Conservation (phyloP, 1,139 yeast genomes). For the Candida smagusa region DNA sequence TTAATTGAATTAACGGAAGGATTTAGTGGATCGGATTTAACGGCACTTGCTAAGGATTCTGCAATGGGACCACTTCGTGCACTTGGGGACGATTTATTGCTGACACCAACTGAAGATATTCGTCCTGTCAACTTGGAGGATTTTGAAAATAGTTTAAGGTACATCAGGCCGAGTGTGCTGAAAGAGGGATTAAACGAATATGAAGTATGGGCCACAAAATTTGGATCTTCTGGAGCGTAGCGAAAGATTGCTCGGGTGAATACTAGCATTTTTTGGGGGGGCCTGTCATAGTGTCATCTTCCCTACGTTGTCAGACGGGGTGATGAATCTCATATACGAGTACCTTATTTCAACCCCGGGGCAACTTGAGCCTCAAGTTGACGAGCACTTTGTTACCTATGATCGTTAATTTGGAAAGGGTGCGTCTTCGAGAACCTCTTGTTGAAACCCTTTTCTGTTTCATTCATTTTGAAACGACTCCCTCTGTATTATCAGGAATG, state of each 20-base stretch:
- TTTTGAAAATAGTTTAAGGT: constrained; percentile 71
- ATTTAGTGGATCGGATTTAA: constrained; percentile 90
- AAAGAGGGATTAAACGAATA: constrained; percentile 71
- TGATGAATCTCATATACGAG: no score
- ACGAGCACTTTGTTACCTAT: no score
- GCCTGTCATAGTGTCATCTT: no score
- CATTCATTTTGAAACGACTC: no score
- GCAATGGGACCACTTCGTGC: constrained; percentile 97
- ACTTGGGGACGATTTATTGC: constrained; percentile 80
- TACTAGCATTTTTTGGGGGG: no score
- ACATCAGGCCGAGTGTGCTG: constrained; percentile 90
- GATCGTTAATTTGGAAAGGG: no score
- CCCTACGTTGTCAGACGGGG: no score
- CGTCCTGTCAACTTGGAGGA: constrained; percentile 76
- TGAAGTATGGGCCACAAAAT: constrained; percentile 87
- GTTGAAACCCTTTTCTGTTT: no score
- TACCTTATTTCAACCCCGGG: no score
- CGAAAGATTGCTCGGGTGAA: background rate
- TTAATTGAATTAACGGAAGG: constrained; percentile 70
- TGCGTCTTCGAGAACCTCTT: no score
- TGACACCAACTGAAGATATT: constrained; percentile 83
- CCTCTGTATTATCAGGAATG: no score
- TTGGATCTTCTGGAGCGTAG: constrained; percentile 88
- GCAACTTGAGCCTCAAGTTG: no score
- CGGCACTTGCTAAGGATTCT: constrained; percentile 94